Evolutionary conservation across 2,329 filamentous ascomycete species (phyloP).

Genomic region (Leptoxyphium fumago): DNA sequence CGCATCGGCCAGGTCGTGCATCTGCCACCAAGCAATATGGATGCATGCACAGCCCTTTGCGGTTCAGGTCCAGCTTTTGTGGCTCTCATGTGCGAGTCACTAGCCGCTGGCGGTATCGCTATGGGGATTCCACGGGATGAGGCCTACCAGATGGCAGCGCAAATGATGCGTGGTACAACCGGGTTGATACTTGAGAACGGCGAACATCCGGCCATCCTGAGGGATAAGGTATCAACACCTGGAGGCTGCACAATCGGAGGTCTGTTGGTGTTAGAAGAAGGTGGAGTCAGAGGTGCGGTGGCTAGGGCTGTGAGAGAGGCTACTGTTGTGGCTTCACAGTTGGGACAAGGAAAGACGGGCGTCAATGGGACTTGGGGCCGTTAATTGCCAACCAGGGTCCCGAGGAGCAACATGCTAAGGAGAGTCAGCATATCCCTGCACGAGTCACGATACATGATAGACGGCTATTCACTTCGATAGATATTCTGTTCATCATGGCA

Average conservation of each 20-base stretch:
- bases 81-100: constrained; percentile 57
- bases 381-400: background rate
- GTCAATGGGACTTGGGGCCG: constrained; percentile 27
- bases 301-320: constrained; percentile 56
- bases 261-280: constrained; percentile 59
- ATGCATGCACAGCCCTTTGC: constrained; percentile 58
- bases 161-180: constrained; percentile 62
- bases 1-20: constrained; percentile 57
- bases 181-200: constrained; percentile 49
- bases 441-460: too few species aligned
- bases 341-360: constrained; percentile 41
- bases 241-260: constrained; percentile 68
- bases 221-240: constrained; percentile 64
- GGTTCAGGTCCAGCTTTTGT: constrained; percentile 66
- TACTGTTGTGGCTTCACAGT: constrained; percentile 52
- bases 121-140: constrained; percentile 62
- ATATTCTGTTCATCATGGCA: too few species aligned
- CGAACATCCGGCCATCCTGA: constrained; percentile 59
- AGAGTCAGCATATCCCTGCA: too few species aligned
- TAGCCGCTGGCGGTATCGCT: constrained; percentile 62
- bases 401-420: too few species aligned
- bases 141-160: constrained; percentile 62
- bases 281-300: constrained; percentile 50
- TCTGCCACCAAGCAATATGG: constrained; percentile 53
- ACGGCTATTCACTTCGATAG: too few species aligned